phyloP scores from a whole-genome alignment of 305 asterid species.

The Plantago coronopus region DNA sequence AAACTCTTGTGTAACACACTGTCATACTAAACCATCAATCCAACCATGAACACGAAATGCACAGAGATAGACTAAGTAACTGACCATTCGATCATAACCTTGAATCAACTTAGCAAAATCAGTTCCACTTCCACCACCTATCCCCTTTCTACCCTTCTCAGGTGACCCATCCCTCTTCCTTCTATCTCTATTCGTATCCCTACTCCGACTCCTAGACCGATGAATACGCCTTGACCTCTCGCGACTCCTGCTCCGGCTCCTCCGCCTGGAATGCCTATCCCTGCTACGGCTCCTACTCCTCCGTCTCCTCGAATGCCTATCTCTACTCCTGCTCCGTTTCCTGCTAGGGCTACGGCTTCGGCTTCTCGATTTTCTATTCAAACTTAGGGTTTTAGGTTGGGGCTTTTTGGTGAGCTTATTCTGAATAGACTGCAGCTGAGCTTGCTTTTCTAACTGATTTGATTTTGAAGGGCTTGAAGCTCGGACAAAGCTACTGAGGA shows the following conservation, averaged over 20 bases:
- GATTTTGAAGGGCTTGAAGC: conserved; percentile 68
- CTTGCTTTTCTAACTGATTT: conserved; percentile 46
- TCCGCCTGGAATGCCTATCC: background rate
- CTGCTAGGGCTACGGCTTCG: conserved; percentile 32
- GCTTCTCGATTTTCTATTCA: background rate
- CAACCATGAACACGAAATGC: too few species aligned
- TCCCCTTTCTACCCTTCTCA: conserved; percentile 38
- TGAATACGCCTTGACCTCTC: conserved; percentile 40
- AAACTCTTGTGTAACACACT: background rate
- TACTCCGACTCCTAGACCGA: conserved; percentile 45
- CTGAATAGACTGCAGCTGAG: conserved; percentile 58
- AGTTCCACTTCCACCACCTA: conserved; percentile 34
- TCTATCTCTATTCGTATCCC: conserved; percentile 26
- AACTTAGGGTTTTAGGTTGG: conserved; percentile 17
- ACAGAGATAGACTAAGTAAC: conserved; percentile 10
- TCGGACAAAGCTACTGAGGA: conserved; percentile 61
- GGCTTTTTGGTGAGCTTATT: conserved; percentile 64
- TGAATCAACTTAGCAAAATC: conserved; percentile 55
- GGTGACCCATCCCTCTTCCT: conserved; percentile 33
- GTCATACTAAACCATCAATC: background rate
- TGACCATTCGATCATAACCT: conserved; percentile 72
- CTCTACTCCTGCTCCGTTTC: conserved; percentile 34
- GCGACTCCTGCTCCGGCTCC: conserved; percentile 35
- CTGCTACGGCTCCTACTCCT: conserved; percentile 34
- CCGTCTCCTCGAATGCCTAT: conserved; percentile 26